phyloP scores from a whole-genome alignment of 2,329 filamentous ascomycete genomes.

The Nothopassalora personata region DNA sequence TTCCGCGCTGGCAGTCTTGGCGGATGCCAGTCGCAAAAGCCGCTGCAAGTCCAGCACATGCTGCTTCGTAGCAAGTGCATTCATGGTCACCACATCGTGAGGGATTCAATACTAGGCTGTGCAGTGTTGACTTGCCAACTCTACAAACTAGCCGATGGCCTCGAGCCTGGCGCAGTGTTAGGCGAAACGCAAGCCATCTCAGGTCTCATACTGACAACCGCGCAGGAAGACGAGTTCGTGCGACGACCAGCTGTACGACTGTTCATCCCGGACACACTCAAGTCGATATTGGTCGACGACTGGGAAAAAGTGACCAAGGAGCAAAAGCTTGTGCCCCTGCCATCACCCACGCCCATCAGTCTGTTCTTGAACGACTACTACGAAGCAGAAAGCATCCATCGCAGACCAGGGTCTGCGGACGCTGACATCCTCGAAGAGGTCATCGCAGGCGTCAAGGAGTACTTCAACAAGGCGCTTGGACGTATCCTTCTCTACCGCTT shows the following conservation, averaged over 20 bases:
- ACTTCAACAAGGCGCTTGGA: slow-evolving; percentile 86
- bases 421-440: slow-evolving; percentile 87
- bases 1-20: background rate
- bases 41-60: background rate
- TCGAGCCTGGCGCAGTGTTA: too few relatives aligned
- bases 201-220: slow-evolving; percentile 7
- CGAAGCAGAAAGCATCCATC: slow-evolving; percentile 62
- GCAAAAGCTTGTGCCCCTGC: slow-evolving; percentile 79
- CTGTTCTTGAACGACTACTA: slow-evolving; percentile 84
- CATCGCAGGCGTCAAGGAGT: slow-evolving; percentile 77
- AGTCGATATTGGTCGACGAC: slow-evolving; percentile 90
- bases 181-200: background rate
- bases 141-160: too few relatives aligned
- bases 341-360: slow-evolving; percentile 68
- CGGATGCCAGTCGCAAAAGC: background rate
- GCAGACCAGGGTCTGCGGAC: slow-evolving; percentile 62
- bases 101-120: background rate
- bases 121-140: background rate
- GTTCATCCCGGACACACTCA: slow-evolving; percentile 79
- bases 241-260: slow-evolving; percentile 80
- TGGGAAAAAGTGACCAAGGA: slow-evolving; percentile 99
- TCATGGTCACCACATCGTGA: background rate
- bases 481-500: slow-evolving; percentile 91
- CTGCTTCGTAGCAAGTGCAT: too few relatives aligned
- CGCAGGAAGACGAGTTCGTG: slow-evolving; percentile 82